Percentiles rank a stretch among this genome's conserved stretches.
phyloP scores from a whole-genome alignment of 2,329 filamentous ascomycete species.

The Hymenoscyphus fraxineus region DNA sequence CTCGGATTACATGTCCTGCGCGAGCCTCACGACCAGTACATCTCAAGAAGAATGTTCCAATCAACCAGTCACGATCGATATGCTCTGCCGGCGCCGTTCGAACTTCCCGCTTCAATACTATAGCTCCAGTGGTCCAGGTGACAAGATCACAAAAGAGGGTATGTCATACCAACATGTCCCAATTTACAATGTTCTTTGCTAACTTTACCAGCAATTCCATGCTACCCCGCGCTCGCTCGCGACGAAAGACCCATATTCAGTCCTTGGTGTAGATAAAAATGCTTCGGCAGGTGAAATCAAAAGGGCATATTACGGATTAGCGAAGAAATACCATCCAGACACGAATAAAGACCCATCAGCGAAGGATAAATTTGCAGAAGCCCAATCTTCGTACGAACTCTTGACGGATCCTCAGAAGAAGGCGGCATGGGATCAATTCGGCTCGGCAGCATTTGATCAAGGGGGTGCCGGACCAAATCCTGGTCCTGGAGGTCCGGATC shows the following conservation, averaged over 20 bases:
- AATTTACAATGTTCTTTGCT: conserved; percentile 5
- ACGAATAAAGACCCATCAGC: conserved; percentile 94
- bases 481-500: conserved; percentile 58
- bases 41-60: conserved; percentile 20
- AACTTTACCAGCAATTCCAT: conserved; percentile 30
- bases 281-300: conserved; percentile 90
- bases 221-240: conserved; percentile 29
- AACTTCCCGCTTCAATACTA: conserved; percentile 12
- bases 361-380: conserved; percentile 91
- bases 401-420: conserved; percentile 91
- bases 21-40: conserved; percentile 24
- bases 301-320: conserved; percentile 95
- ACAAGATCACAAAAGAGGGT: conserved; percentile 26
- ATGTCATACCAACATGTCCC: conserved; percentile 10
- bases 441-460: conserved; percentile 82
- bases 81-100: conserved; percentile 10
- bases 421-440: conserved; percentile 87
- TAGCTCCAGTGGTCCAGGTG: not conserved
- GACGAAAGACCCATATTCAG: conserved; percentile 75
- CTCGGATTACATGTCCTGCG: conserved; percentile 28
- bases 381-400: conserved; percentile 90
- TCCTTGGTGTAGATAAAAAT: conserved; percentile 77
- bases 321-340: conserved; percentile 97
- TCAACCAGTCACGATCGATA: conserved; percentile 24
- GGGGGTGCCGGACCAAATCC: conserved; percentile 55